phyloP scores from a whole-genome alignment of 2,329 filamentous ascomycete genomes.

The Canariomyces notabilis region DNA sequence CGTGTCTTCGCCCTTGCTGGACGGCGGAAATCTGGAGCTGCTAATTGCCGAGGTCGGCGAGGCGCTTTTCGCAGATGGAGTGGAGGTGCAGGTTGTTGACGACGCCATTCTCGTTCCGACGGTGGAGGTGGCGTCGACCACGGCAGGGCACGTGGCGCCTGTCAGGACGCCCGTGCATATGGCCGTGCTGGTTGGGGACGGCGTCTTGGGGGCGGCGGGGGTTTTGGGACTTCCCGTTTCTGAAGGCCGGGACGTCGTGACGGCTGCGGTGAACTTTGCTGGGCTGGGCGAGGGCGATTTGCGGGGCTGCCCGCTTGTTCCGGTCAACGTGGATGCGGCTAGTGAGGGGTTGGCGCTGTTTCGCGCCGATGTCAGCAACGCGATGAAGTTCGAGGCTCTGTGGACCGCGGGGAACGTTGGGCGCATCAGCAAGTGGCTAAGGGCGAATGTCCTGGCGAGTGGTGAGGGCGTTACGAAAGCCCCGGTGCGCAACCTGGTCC shows the following conservation, averaged over 20 bases:
- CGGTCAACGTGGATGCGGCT: slow-evolving; percentile 61
- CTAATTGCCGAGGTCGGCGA: slow-evolving; percentile 48
- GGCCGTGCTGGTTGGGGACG: slow-evolving; percentile 68
- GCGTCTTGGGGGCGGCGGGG: slow-evolving; percentile 61
- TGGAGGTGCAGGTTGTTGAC: slow-evolving; percentile 33
- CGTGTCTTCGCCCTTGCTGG: slow-evolving; percentile 58
- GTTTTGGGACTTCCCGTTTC: slow-evolving; percentile 40
- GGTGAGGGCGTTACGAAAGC: slow-evolving; percentile 52
- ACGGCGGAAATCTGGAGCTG: slow-evolving; percentile 60
- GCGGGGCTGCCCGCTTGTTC: slow-evolving; percentile 45
- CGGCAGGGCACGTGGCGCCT: slow-evolving; percentile 58
- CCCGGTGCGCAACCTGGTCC: slow-evolving; percentile 60
- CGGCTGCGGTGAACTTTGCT: slow-evolving; percentile 51
- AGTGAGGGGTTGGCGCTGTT: slow-evolving; percentile 60
- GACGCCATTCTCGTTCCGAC: slow-evolving; percentile 71
- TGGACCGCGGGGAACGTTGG: slow-evolving; percentile 72
- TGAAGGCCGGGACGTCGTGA: slow-evolving; percentile 39
- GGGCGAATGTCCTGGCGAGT: slow-evolving; percentile 36
- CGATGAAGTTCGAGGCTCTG: slow-evolving; percentile 64
- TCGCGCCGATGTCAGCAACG: slow-evolving; percentile 64
- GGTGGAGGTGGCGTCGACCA: slow-evolving; percentile 63
- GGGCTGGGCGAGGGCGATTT: slow-evolving; percentile 31
- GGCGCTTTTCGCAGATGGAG: slow-evolving; percentile 20
- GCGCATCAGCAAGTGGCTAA: slow-evolving; percentile 61
- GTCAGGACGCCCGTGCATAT: slow-evolving; percentile 81